A percentile compares a stretch with the other conserved stretches of the same genome.
phyloP scores from a whole-genome alignment of 441 rosid genomes.

The Pelargonium fulgidum region DNA sequence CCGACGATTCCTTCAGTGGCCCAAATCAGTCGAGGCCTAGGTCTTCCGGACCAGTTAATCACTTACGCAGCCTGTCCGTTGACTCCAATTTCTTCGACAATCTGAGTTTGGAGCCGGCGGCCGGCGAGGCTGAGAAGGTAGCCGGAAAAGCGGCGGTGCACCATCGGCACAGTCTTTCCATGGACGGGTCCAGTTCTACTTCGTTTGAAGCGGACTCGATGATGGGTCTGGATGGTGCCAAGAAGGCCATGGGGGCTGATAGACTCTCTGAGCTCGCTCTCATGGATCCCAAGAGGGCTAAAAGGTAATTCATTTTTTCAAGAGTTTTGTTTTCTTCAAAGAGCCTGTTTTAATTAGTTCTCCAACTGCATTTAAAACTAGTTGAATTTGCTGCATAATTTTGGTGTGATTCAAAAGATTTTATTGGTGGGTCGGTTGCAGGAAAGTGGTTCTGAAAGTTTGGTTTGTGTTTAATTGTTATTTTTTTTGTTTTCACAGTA shows the following conservation, averaged over 20 bases:
- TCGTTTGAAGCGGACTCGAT: slow-evolving; percentile 53
- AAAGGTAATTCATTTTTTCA: slow-evolving; percentile 39
- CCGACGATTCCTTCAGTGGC: slow-evolving; percentile 60
- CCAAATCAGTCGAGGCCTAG: slow-evolving; percentile 6
- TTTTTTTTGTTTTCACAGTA: no score
- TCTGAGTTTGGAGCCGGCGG: slow-evolving; percentile 24
- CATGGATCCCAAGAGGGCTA: slow-evolving; percentile 93
- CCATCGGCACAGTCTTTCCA: slow-evolving; percentile 73
- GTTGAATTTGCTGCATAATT: no score
- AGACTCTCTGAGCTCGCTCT: slow-evolving; percentile 79
- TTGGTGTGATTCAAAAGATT: no score
- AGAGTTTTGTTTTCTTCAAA: no score
- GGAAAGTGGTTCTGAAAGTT: no score
- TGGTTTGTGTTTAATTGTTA: no score
- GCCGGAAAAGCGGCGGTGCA: slow-evolving; percentile 42
- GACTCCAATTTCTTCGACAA: slow-evolving; percentile 85
- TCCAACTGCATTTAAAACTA: no score
- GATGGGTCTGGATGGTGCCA: slow-evolving; percentile 41
- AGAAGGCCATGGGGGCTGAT: slow-evolving; percentile 80
- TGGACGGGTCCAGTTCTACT: slow-evolving; percentile 60
- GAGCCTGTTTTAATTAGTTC: no score
- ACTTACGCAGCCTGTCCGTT: slow-evolving; percentile 78
- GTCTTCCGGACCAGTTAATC: slow-evolving; percentile 32
- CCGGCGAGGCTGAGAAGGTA: slow-evolving; percentile 20
- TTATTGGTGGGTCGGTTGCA: no score